A percentile compares a stretch with the other conserved stretches of the same genome.
These are phyloP conservation scores for Vitis hybrid DNA, from an alignment of 177 flowering plant genomes.

Conservation along the genomic window DNA sequence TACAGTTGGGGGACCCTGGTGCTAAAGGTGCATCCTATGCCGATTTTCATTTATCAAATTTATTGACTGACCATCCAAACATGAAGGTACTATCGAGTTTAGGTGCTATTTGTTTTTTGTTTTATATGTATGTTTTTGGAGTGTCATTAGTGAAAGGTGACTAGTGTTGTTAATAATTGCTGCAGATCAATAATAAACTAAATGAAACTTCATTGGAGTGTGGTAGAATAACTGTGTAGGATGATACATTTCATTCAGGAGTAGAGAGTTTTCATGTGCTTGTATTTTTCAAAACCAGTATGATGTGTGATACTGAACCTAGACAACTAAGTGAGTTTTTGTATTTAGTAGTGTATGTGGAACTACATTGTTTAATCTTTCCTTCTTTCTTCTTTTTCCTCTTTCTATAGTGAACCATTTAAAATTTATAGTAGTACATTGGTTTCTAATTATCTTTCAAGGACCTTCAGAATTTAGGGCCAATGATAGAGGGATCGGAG, in stretches of 20 bases:
- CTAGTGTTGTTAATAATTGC: too few relatives aligned
- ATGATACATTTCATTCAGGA: background rate
- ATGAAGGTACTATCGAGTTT: constrained; percentile 66
- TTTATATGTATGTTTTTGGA: background rate
- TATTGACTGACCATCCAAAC: constrained; percentile 87
- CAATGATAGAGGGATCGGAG: background rate
- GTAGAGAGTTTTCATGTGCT: background rate
- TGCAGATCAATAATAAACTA: background rate
- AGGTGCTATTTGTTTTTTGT: background rate
- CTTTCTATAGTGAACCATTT: background rate
- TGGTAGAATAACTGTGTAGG: background rate
- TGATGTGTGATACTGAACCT: background rate
- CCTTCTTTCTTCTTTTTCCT: too few relatives aligned
- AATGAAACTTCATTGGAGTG: background rate
- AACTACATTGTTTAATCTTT: too few relatives aligned
- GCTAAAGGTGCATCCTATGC: constrained; percentile 87
- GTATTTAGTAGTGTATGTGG: too few relatives aligned
- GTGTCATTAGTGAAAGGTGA: too few relatives aligned
- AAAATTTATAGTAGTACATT: background rate
- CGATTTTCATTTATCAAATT: constrained; percentile 74
- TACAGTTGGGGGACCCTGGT: constrained; percentile 96
- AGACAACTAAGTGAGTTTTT: background rate
- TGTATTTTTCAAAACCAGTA: background rate
- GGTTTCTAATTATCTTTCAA: background rate
- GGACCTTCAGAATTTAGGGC: background rate